Percentiles rank a stretch among this genome's conserved stretches.
Conservation (phyloP, 2,329 filamentous ascomycete genomes). For the Fusarium sp. region DNA sequence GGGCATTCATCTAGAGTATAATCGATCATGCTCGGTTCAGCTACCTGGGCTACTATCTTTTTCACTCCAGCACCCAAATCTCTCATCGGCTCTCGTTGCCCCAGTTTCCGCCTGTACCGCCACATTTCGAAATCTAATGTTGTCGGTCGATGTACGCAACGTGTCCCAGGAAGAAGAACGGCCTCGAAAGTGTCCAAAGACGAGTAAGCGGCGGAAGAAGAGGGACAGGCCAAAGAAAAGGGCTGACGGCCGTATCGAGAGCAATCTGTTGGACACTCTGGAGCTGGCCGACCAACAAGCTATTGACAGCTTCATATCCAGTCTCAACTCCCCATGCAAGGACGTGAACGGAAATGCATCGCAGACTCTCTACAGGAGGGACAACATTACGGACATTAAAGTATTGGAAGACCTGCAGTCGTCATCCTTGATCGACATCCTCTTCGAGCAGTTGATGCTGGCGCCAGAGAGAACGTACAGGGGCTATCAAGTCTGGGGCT, state of each 20-base stretch:
- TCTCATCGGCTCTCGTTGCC: constrained; percentile 48
- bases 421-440: constrained; percentile 27
- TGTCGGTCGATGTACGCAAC: constrained; percentile 42
- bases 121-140: constrained; percentile 44
- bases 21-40: constrained; percentile 4
- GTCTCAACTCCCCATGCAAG: constrained; percentile 31
- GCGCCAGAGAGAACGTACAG: constrained; percentile 40
- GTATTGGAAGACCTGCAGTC: constrained; percentile 15
- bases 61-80: constrained; percentile 52
- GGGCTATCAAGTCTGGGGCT: constrained; percentile 35
- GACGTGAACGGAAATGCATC: neutral
- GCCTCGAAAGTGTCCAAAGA: neutral
- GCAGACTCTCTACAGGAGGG: neutral
- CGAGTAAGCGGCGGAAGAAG: constrained; percentile 27
- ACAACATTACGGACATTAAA: neutral
- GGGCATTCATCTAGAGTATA: constrained; percentile 45
- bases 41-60: constrained; percentile 45
- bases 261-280: constrained; percentile 34
- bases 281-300: constrained; percentile 42
- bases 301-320: constrained; percentile 47
- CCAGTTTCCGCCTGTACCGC: constrained; percentile 44
- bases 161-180: neutral
- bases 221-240: neutral
- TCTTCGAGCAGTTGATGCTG: constrained; percentile 45
- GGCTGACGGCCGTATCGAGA: neutral